Evolutionary conservation across 441 rosid genomes (phyloP).

Genomic region (Kokia cookei): DNA sequence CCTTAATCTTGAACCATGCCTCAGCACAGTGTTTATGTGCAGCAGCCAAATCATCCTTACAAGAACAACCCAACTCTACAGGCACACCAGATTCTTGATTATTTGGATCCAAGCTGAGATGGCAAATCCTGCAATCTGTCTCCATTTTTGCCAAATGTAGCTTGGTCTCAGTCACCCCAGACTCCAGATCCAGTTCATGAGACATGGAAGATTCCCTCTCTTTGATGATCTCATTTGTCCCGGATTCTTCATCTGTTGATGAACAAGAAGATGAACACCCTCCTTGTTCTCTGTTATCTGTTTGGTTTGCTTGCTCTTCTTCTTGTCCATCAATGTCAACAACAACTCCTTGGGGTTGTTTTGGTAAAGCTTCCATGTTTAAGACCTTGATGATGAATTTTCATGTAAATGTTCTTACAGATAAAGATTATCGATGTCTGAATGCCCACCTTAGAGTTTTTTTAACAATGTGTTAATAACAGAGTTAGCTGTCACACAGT

Average conservation of each 20-base stretch:
- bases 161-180: constrained; percentile 17
- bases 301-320: background rate
- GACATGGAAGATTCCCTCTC: constrained; percentile 38
- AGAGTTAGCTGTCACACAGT: background rate
- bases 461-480: background rate
- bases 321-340: constrained; percentile 14
- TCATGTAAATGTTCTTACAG: constrained; percentile 29
- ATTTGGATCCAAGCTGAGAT: constrained; percentile 31
- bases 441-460: constrained; percentile 7
- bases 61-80: constrained; percentile 43
- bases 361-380: constrained; percentile 43
- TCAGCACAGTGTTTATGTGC: constrained; percentile 44
- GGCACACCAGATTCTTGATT: constrained; percentile 30
- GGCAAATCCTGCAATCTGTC: constrained; percentile 48
- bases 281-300: constrained; percentile 18
- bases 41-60: constrained; percentile 43
- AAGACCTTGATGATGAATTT: constrained; percentile 26
- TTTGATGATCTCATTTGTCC: constrained; percentile 31
- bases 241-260: background rate
- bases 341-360: constrained; percentile 25
- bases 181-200: constrained; percentile 26
- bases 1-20: constrained; percentile 43
- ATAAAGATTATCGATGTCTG: constrained; percentile 17
- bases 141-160: constrained; percentile 21
- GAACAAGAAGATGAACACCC: too few relatives aligned